Percentiles rank a stretch among this genome's conserved stretches.
Evolutionary conservation across 805 yeast species (phyloP).

Genomic region (Kluyveromyces wickerhamii): DNA sequence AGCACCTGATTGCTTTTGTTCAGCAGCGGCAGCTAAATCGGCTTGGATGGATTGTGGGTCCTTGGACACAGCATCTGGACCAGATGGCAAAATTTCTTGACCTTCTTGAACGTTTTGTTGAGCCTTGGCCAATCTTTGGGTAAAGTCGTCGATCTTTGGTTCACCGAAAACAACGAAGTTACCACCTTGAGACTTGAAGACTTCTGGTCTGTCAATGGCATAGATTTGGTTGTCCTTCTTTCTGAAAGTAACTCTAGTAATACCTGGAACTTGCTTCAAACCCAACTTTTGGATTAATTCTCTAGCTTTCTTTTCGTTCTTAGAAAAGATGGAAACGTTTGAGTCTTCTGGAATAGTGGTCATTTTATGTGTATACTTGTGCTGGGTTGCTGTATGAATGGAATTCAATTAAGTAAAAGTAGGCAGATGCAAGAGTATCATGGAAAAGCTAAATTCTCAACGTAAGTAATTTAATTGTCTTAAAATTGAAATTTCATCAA

Average conservation of each 20-base stretch:
- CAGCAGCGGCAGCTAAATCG: slow-evolving; percentile 65
- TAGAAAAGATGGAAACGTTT: slow-evolving; percentile 57
- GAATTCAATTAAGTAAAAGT: too few relatives aligned
- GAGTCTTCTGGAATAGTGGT: slow-evolving; percentile 25
- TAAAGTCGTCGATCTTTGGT: slow-evolving; percentile 91
- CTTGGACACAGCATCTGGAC: slow-evolving; percentile 42
- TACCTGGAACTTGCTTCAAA: slow-evolving; percentile 85
- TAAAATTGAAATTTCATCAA: too few relatives aligned
- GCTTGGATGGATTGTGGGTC: slow-evolving; percentile 76
- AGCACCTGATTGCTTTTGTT: slow-evolving; percentile 31
- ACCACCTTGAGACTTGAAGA: slow-evolving; percentile 87
- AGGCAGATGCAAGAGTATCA: too few relatives aligned
- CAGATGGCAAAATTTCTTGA: slow-evolving; percentile 36
- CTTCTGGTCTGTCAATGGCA: slow-evolving; percentile 92
- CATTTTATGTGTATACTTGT: slow-evolving; percentile 12
- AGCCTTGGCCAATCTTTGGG: slow-evolving; percentile 79
- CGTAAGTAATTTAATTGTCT: too few relatives aligned
- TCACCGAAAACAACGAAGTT: slow-evolving; percentile 96
- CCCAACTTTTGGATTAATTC: slow-evolving; percentile 79
- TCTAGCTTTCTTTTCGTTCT: slow-evolving; percentile 95
- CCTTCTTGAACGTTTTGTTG: slow-evolving; percentile 53
- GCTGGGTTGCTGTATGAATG: too few relatives aligned
- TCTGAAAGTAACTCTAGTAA: slow-evolving; percentile 91
- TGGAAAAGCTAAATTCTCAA: too few relatives aligned
- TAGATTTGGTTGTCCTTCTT: slow-evolving; percentile 85